Conservation (phyloP, 2,329 filamentous ascomycete species). For the Fusarium buxicola region DNA sequence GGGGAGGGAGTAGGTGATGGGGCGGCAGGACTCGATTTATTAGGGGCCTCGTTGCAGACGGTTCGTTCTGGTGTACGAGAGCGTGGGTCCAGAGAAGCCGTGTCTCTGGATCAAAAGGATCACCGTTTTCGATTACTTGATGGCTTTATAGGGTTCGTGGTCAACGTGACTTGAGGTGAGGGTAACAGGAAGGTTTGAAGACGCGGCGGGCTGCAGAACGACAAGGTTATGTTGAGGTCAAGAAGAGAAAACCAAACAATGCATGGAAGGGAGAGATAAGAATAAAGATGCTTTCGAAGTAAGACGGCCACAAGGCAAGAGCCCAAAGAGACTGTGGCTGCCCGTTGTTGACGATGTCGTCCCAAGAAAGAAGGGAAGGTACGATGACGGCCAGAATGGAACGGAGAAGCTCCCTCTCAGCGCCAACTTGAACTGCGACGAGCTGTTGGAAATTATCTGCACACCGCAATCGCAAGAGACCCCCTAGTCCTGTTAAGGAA, state of each 20-base stretch:
- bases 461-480: conserved; percentile 16
- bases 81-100: background rate
- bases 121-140: background rate
- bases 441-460: conserved; percentile 29
- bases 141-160: background rate
- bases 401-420: conserved; percentile 22
- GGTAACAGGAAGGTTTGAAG: conserved; percentile 4
- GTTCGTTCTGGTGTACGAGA: background rate
- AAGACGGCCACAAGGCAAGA: conserved; percentile 1
- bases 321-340: conserved; percentile 4
- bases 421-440: conserved; percentile 25
- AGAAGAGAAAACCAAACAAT: background rate
- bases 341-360: conserved; percentile 15
- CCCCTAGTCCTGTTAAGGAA: background rate
- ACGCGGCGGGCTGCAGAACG: background rate
- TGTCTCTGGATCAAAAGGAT: background rate
- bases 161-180: conserved; percentile 9
- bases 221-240: background rate
- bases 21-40: background rate
- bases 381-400: conserved; percentile 18
- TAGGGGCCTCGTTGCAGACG: background rate
- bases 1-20: background rate
- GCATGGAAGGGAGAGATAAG: background rate
- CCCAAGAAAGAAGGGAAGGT: conserved; percentile 35
- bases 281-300: background rate